Conservation (phyloP, 2,329 filamentous ascomycete genomes). For the Pyricularia sp. region DNA sequence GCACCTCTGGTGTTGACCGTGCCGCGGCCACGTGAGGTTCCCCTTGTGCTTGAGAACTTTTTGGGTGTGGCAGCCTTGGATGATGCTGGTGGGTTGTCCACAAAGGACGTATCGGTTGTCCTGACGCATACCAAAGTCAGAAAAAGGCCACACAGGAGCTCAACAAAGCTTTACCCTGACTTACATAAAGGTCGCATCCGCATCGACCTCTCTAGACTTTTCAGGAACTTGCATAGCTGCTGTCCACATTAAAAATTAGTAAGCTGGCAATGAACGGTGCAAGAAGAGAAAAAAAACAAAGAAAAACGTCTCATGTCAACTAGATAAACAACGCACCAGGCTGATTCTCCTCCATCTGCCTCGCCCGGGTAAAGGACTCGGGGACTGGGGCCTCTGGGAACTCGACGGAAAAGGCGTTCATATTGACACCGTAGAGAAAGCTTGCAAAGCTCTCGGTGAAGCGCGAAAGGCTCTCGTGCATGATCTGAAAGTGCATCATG, state of each 20-base stretch:
- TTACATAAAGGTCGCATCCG: constrained; percentile 75
- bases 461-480: constrained; percentile 85
- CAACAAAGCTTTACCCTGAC: constrained; percentile 5
- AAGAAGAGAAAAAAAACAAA: too few species aligned
- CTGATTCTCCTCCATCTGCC: constrained; percentile 38
- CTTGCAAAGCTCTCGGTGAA: constrained; percentile 95
- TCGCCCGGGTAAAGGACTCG: constrained; percentile 65
- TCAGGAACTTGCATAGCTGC: constrained; percentile 11
- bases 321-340: not conserved
- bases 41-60: constrained; percentile 27
- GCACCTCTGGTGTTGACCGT: constrained; percentile 25
- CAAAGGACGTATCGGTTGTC: constrained; percentile 83
- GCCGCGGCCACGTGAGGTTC: constrained; percentile 33
- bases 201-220: constrained; percentile 27
- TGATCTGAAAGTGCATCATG: constrained; percentile 91
- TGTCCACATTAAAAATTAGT: constrained; percentile 1
- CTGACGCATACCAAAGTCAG: constrained; percentile 26
- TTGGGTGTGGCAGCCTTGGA: constrained; percentile 31
- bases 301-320: not conserved
- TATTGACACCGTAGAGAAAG: constrained; percentile 91
- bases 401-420: constrained; percentile 98
- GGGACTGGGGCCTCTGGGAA: constrained; percentile 84
- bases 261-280: not conserved
- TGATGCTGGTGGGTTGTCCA: constrained; percentile 62
- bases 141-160: not conserved